Conservation (phyloP, 2,329 filamentous ascomycete genomes). For the Talaromyces rugulosus region DNA sequence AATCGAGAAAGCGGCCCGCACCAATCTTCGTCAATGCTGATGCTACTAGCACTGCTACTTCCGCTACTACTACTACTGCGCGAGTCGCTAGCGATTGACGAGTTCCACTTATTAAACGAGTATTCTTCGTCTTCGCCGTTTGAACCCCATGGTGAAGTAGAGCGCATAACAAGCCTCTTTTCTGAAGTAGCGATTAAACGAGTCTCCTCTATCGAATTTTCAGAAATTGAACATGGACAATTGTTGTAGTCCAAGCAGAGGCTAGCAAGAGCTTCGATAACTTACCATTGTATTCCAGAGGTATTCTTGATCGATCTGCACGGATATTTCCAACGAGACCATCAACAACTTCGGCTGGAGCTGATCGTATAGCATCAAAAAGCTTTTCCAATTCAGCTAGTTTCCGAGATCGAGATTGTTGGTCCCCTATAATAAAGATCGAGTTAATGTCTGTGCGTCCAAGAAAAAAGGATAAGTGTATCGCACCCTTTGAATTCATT, state of each 20-base stretch:
- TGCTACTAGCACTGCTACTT: slow-evolving; percentile 13
- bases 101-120: neutral
- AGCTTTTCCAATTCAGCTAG: slow-evolving; percentile 28
- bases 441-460: neutral
- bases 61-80: slow-evolving; percentile 10
- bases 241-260: neutral
- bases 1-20: slow-evolving; percentile 13
- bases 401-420: slow-evolving; percentile 20
- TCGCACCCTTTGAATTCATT: slow-evolving; percentile 25
- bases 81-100: slow-evolving; percentile 1
- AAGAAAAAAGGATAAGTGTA: neutral
- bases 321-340: slow-evolving; percentile 29
- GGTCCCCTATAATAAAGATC: slow-evolving; percentile 12
- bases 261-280: neutral
- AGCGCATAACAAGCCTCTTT: neutral
- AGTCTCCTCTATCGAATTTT: neutral
- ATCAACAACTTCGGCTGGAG: slow-evolving; percentile 27
- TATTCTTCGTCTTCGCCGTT: neutral
- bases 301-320: slow-evolving; percentile 15
- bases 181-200: neutral
- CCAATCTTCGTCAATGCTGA: slow-evolving; percentile 12
- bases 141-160: neutral
- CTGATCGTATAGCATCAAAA: slow-evolving; percentile 31
- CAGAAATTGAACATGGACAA: neutral
- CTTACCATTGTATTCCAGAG: neutral